These are phyloP conservation scores for Paramarasmius palmivorus DNA, from an alignment of 1,284 basidiomycete species.

Conservation along the genomic window DNA sequence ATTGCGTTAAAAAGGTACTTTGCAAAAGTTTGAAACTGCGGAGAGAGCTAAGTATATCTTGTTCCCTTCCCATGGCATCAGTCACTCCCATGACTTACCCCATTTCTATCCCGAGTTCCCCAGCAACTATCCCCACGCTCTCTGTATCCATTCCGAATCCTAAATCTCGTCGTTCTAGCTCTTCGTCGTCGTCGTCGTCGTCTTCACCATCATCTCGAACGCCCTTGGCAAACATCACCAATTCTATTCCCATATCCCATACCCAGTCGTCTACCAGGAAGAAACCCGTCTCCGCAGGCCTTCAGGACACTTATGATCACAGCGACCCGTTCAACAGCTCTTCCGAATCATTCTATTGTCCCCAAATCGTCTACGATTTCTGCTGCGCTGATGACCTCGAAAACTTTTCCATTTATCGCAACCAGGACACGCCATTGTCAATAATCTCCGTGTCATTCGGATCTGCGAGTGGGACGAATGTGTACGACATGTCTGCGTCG, in stretches of 20 bases:
- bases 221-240: conserved; percentile 3
- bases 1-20: conserved; percentile 1
- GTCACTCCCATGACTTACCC: background rate
- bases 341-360: conserved; percentile 2
- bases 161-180: background rate
- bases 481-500: too few species aligned
- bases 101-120: background rate
- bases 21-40: background rate
- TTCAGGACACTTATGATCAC: background rate
- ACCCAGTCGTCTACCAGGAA: background rate
- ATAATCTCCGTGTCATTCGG: background rate
- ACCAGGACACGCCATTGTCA: background rate
- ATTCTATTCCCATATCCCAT: background rate
- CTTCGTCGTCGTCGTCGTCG: background rate
- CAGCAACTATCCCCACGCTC: background rate
- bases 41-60: background rate
- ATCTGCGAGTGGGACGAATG: background rate
- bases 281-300: background rate
- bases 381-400: conserved; percentile 1
- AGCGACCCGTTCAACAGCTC: background rate
- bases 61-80: background rate
- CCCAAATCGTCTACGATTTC: background rate
- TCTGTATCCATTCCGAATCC: background rate
- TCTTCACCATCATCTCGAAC: background rate
- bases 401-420: conserved; percentile 3